Percentiles rank a stretch among this genome's conserved stretches.
Conservation (phyloP, 768 basidiomycete species). For the Thelephora ganbajun region DNA sequence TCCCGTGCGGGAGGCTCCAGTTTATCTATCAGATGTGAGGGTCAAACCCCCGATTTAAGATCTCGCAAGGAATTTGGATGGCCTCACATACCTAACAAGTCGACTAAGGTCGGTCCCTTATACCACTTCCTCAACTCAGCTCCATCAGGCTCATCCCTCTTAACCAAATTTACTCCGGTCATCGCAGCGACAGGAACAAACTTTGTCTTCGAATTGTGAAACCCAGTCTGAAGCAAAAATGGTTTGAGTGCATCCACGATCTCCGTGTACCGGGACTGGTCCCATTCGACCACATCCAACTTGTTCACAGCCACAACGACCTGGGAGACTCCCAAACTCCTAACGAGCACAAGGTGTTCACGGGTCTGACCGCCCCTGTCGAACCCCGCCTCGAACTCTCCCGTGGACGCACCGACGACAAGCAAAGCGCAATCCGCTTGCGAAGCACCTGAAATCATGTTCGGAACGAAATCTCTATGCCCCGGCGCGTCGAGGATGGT, state of each 20-base stretch:
- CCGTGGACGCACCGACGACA: constrained; percentile 79
- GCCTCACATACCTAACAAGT: constrained; percentile 61
- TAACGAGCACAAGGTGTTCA: constrained; percentile 83
- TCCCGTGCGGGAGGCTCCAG: constrained; percentile 73
- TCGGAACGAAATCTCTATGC: constrained; percentile 95
- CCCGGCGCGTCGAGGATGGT: constrained; percentile 97
- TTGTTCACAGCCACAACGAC: constrained; percentile 93
- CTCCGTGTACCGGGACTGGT: constrained; percentile 68
- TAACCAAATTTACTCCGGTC: constrained; percentile 72
- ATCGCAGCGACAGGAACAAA: constrained; percentile 89
- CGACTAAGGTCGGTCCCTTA: constrained; percentile 69
- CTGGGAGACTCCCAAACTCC: constrained; percentile 86
- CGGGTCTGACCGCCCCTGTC: constrained; percentile 89
- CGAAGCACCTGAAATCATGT: constrained; percentile 98
- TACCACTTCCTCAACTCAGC: constrained; percentile 60
- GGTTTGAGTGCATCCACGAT: constrained; percentile 61
- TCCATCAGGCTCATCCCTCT: constrained; percentile 32
- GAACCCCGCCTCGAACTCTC: constrained; percentile 95
- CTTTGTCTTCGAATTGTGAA: constrained; percentile 57
- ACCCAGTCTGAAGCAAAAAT: constrained; percentile 84
- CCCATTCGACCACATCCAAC: constrained; percentile 87
- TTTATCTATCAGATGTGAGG: constrained; percentile 36
- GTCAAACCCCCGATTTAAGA: not conserved
- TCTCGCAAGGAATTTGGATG: not conserved
- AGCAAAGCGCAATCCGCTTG: constrained; percentile 93